Evolutionary conservation across 495 filamentous ascomycete genomes (phyloP).

Genomic region (Oleoguttula mirabilis): DNA sequence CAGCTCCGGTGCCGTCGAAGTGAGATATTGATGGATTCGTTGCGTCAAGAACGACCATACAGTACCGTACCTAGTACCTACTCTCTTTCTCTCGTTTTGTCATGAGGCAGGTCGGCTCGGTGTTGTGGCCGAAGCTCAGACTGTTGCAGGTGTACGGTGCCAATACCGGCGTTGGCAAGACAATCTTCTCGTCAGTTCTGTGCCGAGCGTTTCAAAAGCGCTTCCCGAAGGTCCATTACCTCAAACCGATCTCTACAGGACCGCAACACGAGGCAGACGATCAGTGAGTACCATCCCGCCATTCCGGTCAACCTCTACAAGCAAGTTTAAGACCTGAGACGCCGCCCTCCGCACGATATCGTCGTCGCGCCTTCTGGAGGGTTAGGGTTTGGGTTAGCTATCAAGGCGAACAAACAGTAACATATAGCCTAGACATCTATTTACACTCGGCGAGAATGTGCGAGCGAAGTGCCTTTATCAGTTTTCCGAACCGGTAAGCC

Average conservation of each 20-base stretch:
- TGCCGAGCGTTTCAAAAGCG: slow-evolving; percentile 42
- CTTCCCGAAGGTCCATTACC: slow-evolving; percentile 41
- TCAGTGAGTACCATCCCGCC: slow-evolving; percentile 36
- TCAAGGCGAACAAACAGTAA: not conserved
- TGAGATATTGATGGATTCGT: too few species aligned
- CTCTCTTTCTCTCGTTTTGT: not conserved
- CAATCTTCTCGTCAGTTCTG: slow-evolving; percentile 57
- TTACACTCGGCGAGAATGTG: slow-evolving; percentile 40
- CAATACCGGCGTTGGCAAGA: slow-evolving; percentile 73
- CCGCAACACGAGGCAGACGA: slow-evolving; percentile 55
- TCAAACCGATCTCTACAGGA: slow-evolving; percentile 70
- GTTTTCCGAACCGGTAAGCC: slow-evolving; percentile 59
- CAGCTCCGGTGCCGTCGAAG: too few species aligned
- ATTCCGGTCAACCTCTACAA: too few species aligned
- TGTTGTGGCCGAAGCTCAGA: slow-evolving; percentile 51
- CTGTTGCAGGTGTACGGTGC: slow-evolving; percentile 64
- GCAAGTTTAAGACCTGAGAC: too few species aligned
- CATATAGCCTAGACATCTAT: slow-evolving; percentile 49
- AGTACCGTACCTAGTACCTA: too few species aligned
- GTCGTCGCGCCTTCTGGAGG: not conserved
- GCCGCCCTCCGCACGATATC: too few species aligned
- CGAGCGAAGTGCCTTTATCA: slow-evolving; percentile 52
- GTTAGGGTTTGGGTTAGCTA: slow-evolving; percentile 3
- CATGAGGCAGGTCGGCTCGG: slow-evolving; percentile 25
- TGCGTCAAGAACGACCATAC: too few species aligned